Conservation (phyloP, 176 grass and related monocot genomes). For the Saccharum officinarum region DNA sequence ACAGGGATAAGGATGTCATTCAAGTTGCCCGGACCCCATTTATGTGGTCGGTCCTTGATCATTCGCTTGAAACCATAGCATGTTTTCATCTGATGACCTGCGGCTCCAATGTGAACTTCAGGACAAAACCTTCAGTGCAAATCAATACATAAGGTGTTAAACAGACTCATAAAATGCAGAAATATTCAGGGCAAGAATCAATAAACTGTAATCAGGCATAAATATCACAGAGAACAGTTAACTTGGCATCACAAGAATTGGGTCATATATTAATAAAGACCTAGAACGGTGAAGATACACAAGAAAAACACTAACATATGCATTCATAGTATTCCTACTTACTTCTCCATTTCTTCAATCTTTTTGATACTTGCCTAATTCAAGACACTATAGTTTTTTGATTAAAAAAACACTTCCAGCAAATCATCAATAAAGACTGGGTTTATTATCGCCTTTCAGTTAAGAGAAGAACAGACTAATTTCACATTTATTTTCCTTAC, state of each 20-base stretch:
- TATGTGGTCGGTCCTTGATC: conserved; percentile 55
- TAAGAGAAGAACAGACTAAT: not conserved
- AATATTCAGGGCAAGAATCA: not conserved
- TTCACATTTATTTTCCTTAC: conserved; percentile 41
- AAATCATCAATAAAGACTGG: not conserved
- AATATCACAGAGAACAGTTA: not conserved
- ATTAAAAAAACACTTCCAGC: not conserved
- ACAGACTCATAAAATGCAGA: conserved; percentile 15
- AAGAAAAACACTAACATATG: not conserved
- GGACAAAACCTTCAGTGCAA: conserved; percentile 71
- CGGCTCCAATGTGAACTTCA: conserved; percentile 65
- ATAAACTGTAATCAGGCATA: conserved; percentile 23
- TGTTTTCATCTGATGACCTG: conserved; percentile 68
- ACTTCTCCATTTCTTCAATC: not conserved
- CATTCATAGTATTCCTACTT: not conserved
- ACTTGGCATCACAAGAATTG: not conserved
- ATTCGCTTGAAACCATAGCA: conserved; percentile 72
- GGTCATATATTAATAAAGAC: not conserved
- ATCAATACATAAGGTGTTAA: conserved; percentile 11
- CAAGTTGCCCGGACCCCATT: conserved; percentile 57
- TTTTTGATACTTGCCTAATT: not conserved
- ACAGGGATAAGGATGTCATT: conserved; percentile 73
- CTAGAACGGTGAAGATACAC: conserved; percentile 2
- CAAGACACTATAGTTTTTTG: not conserved
- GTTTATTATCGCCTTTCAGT: not conserved